Base-by-base conservation (phyloP, 2,329 filamentous ascomycete species). In the Pyricularia pennisetigena region DNA sequence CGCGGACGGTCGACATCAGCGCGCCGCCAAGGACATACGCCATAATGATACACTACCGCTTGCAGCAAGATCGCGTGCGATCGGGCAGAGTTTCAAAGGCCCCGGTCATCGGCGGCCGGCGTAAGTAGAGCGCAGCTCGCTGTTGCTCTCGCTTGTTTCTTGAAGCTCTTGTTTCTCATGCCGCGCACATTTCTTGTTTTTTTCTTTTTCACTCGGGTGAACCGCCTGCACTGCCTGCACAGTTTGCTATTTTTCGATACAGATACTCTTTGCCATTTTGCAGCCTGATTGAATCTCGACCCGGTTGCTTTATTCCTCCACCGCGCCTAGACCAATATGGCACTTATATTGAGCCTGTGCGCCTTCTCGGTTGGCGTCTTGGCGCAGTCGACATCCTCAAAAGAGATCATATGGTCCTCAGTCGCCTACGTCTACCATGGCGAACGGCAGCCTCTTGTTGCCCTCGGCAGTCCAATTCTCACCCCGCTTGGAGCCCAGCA, bases 401-500 rank as follows among this genome's bases (percentile, higher is more conserved):
- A 73, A 57, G 77, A 79, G 66, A 81, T 76, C 29, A 79, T 86
- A 66, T 85, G 83, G 82, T 80, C 82, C 4, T 81, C 80, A 0
- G 80, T 82, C 62, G 80, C 79, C 28, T 84, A 80, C 73, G 71
- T 85, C 70, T 77, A 82, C 70, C 76, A 86, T 72, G 86, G 86
- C 72, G 85, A 88, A 73, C 83, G 79, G 59, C 84, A 80, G 4
- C 85, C 85, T 2, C 64, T 77, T 2, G 64, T 75, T 1, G 73
- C 75, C 16, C 59, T 72, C 3, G 69, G 74, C 7, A 69, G 74
- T 5, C 74, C 76, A 12, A 73, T 71, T 32, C 76, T 88, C 29
- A 87, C 85, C 2, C 82, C 85, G 0, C 71, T 81, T 3, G 86
- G 86, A 4, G 85, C 85, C 0, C 80, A 82, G 69, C 85, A 87